phyloP scores from a whole-genome alignment of 495 filamentous ascomycete genomes.

The Lepidopterella palustris region DNA sequence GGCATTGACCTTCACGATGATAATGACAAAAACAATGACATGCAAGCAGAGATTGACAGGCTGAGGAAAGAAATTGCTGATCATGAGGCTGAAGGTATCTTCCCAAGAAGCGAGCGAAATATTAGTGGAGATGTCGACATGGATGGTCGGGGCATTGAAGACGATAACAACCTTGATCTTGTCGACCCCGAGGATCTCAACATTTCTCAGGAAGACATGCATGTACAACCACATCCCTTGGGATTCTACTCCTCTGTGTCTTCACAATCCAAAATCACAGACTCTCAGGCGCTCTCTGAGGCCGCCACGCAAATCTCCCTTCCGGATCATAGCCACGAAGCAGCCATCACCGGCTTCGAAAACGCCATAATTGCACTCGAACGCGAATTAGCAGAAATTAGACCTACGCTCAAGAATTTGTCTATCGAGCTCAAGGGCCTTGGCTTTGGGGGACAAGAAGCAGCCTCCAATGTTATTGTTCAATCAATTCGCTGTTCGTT shows the following conservation, averaged over 20 bases:
- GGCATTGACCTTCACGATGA: constrained; percentile 28
- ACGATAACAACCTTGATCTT: constrained; percentile 21
- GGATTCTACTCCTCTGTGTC: constrained; percentile 11
- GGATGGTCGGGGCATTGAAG: constrained; percentile 9
- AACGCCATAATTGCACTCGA: constrained; percentile 22
- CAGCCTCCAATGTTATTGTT: constrained; percentile 22
- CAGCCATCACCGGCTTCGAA: constrained; percentile 29
- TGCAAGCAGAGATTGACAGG: constrained; percentile 26
- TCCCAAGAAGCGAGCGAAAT: neutral
- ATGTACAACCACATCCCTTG: constrained; percentile 5
- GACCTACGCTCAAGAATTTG: constrained; percentile 25
- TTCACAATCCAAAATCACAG: neutral
- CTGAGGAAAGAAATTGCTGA: constrained; percentile 20
- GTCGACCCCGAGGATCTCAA: constrained; percentile 28
- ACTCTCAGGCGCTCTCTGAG: constrained; percentile 11
- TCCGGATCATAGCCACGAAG: constrained; percentile 26
- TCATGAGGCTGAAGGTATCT: constrained; percentile 6
- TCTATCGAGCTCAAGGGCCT: constrained; percentile 32
- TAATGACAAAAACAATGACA: constrained; percentile 17
- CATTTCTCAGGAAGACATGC: constrained; percentile 18
- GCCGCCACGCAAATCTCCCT: constrained; percentile 14
- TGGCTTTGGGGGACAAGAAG: constrained; percentile 21
- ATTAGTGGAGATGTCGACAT: constrained; percentile 3
- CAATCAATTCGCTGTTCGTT: constrained; percentile 31
- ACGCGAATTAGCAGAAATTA: constrained; percentile 20